phyloP scores from a whole-genome alignment of 441 rosid genomes.

The Brassica balearica region DNA sequence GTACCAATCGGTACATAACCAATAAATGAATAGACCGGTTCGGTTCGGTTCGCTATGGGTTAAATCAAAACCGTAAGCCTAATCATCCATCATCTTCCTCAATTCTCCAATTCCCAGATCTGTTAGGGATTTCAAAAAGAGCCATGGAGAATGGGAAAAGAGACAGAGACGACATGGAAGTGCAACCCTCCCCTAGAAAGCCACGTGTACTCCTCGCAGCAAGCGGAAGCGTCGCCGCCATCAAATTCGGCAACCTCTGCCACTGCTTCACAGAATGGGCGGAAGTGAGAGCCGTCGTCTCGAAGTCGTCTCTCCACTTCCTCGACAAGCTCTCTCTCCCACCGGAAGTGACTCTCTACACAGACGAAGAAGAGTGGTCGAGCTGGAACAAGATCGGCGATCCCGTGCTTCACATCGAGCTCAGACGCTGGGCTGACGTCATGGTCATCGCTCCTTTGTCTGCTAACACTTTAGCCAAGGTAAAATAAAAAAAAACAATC shows the following conservation, averaged over 20 bases:
- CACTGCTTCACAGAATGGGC: slow-evolving; percentile 86
- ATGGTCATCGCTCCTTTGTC: slow-evolving; percentile 87
- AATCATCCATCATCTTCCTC: slow-evolving; percentile 16
- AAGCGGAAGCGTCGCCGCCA: slow-evolving; percentile 94
- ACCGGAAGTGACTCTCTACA: slow-evolving; percentile 63
- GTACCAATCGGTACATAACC: background rate
- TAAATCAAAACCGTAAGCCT: slow-evolving; percentile 3
- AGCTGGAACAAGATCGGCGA: slow-evolving; percentile 83
- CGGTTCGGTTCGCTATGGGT: background rate
- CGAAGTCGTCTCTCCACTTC: slow-evolving; percentile 74
- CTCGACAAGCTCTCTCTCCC: slow-evolving; percentile 70
- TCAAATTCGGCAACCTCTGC: slow-evolving; percentile 82
- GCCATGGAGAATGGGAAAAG: slow-evolving; percentile 44
- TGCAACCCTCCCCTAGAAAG: slow-evolving; percentile 49
- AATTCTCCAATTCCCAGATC: slow-evolving; percentile 6
- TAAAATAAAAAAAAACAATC: background rate
- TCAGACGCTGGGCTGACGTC: slow-evolving; percentile 89
- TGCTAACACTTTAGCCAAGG: slow-evolving; percentile 92
- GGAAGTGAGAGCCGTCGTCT: slow-evolving; percentile 83
- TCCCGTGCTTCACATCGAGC: slow-evolving; percentile 81
- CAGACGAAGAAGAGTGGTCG: slow-evolving; percentile 86
- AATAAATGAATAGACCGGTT: background rate
- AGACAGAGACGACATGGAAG: slow-evolving; percentile 42
- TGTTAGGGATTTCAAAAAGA: background rate
- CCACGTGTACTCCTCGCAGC: slow-evolving; percentile 79